Evolutionary conservation across 768 basidiomycete species (phyloP).

Genomic region (Russula dissimulans): DNA sequence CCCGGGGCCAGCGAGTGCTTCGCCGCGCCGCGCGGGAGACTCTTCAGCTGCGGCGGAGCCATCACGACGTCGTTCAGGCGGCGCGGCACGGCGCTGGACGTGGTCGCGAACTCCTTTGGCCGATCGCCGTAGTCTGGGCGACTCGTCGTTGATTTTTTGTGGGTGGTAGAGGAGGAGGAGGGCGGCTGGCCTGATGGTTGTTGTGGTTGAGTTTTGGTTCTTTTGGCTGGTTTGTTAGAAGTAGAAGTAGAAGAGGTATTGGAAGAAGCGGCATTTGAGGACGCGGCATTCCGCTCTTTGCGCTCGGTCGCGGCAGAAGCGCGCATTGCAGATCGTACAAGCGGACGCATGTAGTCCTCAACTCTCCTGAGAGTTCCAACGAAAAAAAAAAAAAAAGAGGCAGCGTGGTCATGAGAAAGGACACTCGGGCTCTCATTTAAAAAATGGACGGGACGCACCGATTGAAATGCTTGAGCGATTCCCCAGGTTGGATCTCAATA

Average conservation of each 20-base stretch:
- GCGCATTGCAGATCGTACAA: conserved; percentile 52
- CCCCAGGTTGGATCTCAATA: conserved; percentile 47
- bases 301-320: conserved; percentile 45
- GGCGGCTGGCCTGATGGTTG: conserved; percentile 12
- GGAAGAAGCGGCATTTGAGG: conserved; percentile 24
- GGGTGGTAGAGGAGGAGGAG: not conserved
- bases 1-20: not conserved
- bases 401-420: not conserved
- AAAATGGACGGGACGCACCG: conserved; percentile 35
- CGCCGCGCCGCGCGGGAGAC: conserved; percentile 41
- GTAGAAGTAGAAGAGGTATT: not conserved
- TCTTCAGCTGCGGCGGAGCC: conserved; percentile 56
- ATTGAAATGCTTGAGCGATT: conserved; percentile 71
- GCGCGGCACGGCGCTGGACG: conserved; percentile 47
- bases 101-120: conserved; percentile 39
- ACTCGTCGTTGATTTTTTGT: not conserved
- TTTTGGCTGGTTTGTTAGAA: conserved; percentile 2
- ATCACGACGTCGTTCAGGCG: conserved; percentile 64
- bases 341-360: conserved; percentile 58
- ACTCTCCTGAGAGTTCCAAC: conserved; percentile 43
- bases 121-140: conserved; percentile 9
- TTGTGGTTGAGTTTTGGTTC: not conserved
- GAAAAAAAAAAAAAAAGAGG: not conserved
- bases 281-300: conserved; percentile 29
- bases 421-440: not conserved